phyloP scores from a whole-genome alignment of 345 rosid species.

The Anastatica hierochuntica region DNA sequence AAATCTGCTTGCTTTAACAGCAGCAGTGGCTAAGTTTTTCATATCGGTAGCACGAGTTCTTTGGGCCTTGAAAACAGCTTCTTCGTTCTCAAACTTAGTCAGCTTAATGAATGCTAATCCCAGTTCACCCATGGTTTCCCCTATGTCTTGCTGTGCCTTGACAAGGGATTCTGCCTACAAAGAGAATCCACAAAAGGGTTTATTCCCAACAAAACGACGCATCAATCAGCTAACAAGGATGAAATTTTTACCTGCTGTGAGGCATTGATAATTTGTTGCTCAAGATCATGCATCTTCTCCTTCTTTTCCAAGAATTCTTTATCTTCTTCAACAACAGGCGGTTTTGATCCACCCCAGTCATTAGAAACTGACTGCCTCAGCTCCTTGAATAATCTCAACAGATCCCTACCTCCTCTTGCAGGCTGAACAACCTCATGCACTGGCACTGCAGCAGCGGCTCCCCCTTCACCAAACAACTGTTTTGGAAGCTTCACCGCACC shows the following conservation, averaged over 20 bases:
- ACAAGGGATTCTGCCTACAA: conserved; percentile 85
- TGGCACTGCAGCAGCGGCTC: conserved; percentile 35
- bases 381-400: conserved; percentile 82
- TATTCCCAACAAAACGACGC: not conserved
- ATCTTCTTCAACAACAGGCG: conserved; percentile 83
- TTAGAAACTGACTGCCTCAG: conserved; percentile 76
- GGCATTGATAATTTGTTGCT: conserved; percentile 78
- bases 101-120: conserved; percentile 84
- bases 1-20: conserved; percentile 94
- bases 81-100: conserved; percentile 89
- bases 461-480: conserved; percentile 77
- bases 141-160: conserved; percentile 94
- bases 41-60: conserved; percentile 70
- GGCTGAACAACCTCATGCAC: conserved; percentile 83
- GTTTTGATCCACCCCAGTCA: conserved; percentile 85
- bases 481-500: conserved; percentile 79
- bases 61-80: conserved; percentile 65
- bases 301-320: conserved; percentile 81
- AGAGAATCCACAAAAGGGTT: not conserved
- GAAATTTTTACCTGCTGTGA: conserved; percentile 71
- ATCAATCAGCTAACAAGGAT: not conserved
- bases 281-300: conserved; percentile 72
- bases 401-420: conserved; percentile 81
- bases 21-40: conserved; percentile 87
- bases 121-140: conserved; percentile 90